phyloP scores from a whole-genome alignment of 1,284 basidiomycete genomes.

The Microbotryum scabiosae region DNA sequence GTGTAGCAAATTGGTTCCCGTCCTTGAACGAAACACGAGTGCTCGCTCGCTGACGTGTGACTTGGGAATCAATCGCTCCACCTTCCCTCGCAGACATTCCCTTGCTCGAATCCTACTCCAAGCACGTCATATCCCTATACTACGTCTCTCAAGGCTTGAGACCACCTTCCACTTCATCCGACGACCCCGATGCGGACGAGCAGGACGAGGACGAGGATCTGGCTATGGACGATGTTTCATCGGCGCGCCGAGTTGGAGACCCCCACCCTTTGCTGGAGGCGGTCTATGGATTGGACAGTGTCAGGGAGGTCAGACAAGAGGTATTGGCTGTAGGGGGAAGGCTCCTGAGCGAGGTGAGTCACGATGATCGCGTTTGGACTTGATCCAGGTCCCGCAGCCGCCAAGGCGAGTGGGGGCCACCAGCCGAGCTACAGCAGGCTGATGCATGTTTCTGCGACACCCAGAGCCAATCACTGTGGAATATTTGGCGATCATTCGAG shows the following conservation, averaged over 20 bases:
- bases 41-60: not conserved
- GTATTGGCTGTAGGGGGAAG: constrained; percentile 1
- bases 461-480: constrained; percentile 68
- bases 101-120: constrained; percentile 23
- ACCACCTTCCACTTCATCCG: not conserved
- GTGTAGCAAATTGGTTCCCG: not conserved
- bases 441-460: not conserved
- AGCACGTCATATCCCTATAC: constrained; percentile 16
- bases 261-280: constrained; percentile 25
- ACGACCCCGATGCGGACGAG: not conserved
- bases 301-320: constrained; percentile 10
- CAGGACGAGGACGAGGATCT: constrained; percentile 20
- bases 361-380: not conserved
- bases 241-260: constrained; percentile 17
- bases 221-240: constrained; percentile 10
- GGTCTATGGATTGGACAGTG: constrained; percentile 20
- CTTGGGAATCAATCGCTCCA: no score
- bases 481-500: constrained; percentile 65
- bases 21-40: not conserved
- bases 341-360: constrained; percentile 17
- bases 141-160: constrained; percentile 25
- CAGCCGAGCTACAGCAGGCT: not conserved
- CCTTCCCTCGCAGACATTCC: constrained; percentile 15
- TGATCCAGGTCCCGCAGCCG: no score
- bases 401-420: not conserved